phyloP scores from a whole-genome alignment of 2,329 filamentous ascomycete genomes.

The Fonsecaea nubica region DNA sequence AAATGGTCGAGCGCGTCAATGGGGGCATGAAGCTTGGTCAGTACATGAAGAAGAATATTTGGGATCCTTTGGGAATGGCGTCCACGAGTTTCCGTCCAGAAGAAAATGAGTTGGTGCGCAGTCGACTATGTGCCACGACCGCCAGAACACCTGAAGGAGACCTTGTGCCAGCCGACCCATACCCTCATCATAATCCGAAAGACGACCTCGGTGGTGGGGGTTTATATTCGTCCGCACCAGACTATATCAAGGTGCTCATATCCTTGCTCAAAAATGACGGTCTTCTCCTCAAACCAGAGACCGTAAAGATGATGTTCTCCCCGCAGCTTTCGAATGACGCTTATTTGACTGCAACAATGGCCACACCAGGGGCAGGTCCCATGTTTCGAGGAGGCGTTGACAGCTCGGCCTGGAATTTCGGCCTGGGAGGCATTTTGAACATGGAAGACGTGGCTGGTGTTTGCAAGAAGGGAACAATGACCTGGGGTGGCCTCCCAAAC shows the following conservation, averaged over 20 bases:
- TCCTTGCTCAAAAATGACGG: constrained; percentile 44
- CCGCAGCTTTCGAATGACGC: constrained; percentile 28
- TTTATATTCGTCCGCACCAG: constrained; percentile 45
- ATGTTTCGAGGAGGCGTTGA: constrained; percentile 27
- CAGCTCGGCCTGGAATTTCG: constrained; percentile 28
- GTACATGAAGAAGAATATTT: constrained; percentile 55
- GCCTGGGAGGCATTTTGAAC: constrained; percentile 31
- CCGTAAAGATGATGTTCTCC: constrained; percentile 37
- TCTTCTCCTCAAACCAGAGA: constrained; percentile 41
- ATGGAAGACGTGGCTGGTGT: constrained; percentile 30
- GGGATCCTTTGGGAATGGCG: constrained; percentile 54
- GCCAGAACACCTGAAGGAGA: constrained; percentile 50
- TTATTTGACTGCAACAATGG: constrained; percentile 13
- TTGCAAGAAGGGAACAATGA: constrained; percentile 33
- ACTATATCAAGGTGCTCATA: constrained; percentile 44
- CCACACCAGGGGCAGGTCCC: not conserved
- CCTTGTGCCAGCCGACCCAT: constrained; percentile 47
- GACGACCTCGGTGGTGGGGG: constrained; percentile 58
- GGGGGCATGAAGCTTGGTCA: constrained; percentile 50
- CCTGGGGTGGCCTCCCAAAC: constrained; percentile 41
- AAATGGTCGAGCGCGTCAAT: constrained; percentile 55
- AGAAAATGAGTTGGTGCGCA: constrained; percentile 22
- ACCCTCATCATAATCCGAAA: constrained; percentile 46
- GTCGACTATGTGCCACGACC: constrained; percentile 44
- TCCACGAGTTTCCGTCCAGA: constrained; percentile 27